Evolutionary conservation across 257 asterid species (phyloP), one percentile per base, ranked within the genome.

Genomic region (Scutellaria barbata): DNA sequence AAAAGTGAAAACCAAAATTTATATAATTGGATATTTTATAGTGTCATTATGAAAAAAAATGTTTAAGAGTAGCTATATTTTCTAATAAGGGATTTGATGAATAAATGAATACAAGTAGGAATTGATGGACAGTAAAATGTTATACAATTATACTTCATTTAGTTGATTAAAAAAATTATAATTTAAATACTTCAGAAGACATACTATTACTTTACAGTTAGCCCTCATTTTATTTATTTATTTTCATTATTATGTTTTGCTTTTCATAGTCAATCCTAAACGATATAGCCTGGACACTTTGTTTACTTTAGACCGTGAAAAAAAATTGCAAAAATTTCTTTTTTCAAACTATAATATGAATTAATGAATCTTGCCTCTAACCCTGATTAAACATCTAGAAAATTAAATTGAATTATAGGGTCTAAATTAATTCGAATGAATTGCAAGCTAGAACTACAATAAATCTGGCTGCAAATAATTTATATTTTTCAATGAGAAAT

Each of bases 401-500:
- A 63, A 54, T 61, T 40, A 53, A 7, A 46, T 1, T 8, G 35
- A 66, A 50, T 9, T 17, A 16, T 20, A 43, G 53, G 18, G 63
- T 42, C 59, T 8, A 33, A 59, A 45, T 76, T 35, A 30, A 20
- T 37, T 14, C 5, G 37, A 48, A 6, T 20, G 25, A 37, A 39
- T 40, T 14, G 74, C 52, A n/a, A 46, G 48, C 56, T 40, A 18
- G 8, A 33, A 7, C 35, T 12, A 57, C 46, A 51, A 66, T 48
- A 39, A 66, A 42, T 25, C 48, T 3, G 55, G 50, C 4, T 37
- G 41, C 25, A 41, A 46, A 46, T 39, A 77, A 72, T 56, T 56
- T 25, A 51, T 47, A 9, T 39, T 67, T 51, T 20, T 69, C 10
- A 63, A 63, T 69, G 68, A 76, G 65, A 6, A 33, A 77, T 52